A percentile compares a stretch with the other conserved stretches of the same genome.
These are phyloP conservation scores for Phytomonas francai DNA, from an alignment of 208 protist species.

Conservation along the genomic window DNA sequence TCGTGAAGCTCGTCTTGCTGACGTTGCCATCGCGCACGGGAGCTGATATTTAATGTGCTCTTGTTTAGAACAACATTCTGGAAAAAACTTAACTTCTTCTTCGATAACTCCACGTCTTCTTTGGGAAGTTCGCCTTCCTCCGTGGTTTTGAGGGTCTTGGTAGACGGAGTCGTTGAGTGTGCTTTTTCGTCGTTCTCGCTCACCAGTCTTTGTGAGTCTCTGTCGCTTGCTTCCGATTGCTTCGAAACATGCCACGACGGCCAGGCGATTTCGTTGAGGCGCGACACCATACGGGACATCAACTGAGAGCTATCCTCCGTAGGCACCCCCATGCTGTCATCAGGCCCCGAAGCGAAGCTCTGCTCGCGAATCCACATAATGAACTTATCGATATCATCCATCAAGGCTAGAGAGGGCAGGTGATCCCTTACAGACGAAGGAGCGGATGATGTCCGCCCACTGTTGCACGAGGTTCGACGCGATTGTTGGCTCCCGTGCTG, in stretches of 20 bases:
- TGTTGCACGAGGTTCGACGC: not conserved
- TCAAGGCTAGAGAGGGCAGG: not conserved
- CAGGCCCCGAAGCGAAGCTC: not conserved
- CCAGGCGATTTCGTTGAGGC: not conserved
- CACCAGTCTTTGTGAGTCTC: not conserved
- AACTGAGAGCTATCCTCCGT: not conserved
- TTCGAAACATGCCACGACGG: not conserved
- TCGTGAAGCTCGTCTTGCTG: slow-evolving; percentile 19
- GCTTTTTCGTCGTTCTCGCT: not conserved
- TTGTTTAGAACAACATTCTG: not conserved
- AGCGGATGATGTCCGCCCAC: not conserved
- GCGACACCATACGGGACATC: not conserved
- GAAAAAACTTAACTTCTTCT: not conserved
- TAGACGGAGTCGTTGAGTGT: not conserved
- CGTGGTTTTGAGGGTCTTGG: not conserved
- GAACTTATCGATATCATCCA: not conserved
- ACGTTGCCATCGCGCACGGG: slow-evolving; percentile 1
- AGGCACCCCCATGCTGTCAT: not conserved
- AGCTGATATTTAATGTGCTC: not conserved
- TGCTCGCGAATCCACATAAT: not conserved
- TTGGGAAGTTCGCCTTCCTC: not conserved
- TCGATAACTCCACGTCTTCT: not conserved
- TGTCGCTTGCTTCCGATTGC: not conserved
- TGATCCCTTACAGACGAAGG: not conserved
- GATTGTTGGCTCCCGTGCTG: not conserved